A percentile compares a stretch with the other conserved stretches of the same genome.
phyloP scores from a whole-genome alignment of 495 filamentous ascomycete genomes.

The Ascodesmis nigricans region DNA sequence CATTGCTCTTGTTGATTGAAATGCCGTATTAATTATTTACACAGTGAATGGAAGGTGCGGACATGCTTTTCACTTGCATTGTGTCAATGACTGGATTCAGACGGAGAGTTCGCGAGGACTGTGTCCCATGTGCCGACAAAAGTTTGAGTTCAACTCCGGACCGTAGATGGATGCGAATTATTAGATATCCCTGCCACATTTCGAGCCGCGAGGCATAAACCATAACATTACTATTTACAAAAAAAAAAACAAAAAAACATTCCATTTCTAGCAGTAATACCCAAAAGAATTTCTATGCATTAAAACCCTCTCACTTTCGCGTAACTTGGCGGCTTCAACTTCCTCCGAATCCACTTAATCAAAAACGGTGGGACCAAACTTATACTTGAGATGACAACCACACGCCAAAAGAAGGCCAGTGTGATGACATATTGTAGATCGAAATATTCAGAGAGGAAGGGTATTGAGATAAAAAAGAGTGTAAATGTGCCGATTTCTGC shows the following conservation, averaged over 20 bases:
- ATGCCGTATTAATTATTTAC: too few relatives aligned
- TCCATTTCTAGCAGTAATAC: neutral
- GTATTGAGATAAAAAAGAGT: constrained; percentile 60
- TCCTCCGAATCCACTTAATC: constrained; percentile 60
- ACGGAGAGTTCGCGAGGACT: constrained; percentile 82
- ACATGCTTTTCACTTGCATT: constrained; percentile 98
- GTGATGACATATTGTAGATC: constrained; percentile 62
- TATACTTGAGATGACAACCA: constrained; percentile 53
- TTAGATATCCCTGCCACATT: too few relatives aligned
- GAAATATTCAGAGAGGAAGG: constrained; percentile 77
- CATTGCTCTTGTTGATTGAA: neutral
- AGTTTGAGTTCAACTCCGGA: constrained; percentile 23
- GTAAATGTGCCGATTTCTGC: constrained; percentile 58
- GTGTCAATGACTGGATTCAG: constrained; percentile 85
- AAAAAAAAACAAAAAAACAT: constrained; percentile 4
- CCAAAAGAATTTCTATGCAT: too few relatives aligned
- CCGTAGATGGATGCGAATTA: too few relatives aligned
- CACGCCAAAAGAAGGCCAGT: constrained; percentile 71
- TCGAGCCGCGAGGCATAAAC: too few relatives aligned
- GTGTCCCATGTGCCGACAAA: constrained; percentile 95
- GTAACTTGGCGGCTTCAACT: constrained; percentile 80
- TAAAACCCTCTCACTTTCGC: constrained; percentile 64
- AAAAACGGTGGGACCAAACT: constrained; percentile 68
- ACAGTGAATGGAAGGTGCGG: constrained; percentile 86
- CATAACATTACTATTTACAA: neutral